phyloP scores from a whole-genome alignment of 352 stramenopile genomes.

The Globisporangium spinosum region DNA sequence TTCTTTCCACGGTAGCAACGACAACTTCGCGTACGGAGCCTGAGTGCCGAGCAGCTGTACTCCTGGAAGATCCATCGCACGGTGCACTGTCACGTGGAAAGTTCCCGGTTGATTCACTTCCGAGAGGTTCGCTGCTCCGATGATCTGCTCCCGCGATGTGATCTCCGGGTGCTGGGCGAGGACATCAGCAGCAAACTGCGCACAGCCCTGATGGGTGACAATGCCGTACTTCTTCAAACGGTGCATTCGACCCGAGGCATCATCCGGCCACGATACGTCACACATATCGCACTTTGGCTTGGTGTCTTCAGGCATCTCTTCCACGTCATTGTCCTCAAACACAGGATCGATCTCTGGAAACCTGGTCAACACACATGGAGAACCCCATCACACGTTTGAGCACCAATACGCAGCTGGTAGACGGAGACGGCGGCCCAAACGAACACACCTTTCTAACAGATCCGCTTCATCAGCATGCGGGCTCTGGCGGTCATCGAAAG shows the following conservation, averaged over 20 bases:
- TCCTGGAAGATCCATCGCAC: constrained; percentile 66
- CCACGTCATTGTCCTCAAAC: constrained; percentile 58
- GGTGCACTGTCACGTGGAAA: constrained; percentile 73
- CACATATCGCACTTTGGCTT: constrained; percentile 67
- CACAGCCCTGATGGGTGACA: constrained; percentile 67
- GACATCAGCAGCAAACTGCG: constrained; percentile 72
- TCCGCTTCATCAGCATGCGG: constrained; percentile 40
- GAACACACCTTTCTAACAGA: constrained; percentile 34
- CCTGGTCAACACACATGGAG: constrained; percentile 4
- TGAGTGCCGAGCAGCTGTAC: constrained; percentile 62
- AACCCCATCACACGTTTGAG: not conserved
- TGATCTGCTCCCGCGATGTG: constrained; percentile 45
- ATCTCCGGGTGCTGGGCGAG: constrained; percentile 57
- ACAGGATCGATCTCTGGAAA: constrained; percentile 67
- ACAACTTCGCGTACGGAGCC: constrained; percentile 69
- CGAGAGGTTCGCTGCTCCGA: constrained; percentile 40
- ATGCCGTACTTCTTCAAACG: constrained; percentile 44
- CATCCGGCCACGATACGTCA: constrained; percentile 80
- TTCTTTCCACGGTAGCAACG: constrained; percentile 82
- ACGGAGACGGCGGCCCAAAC: not conserved
- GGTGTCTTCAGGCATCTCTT: constrained; percentile 35
- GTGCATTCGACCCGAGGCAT: constrained; percentile 52
- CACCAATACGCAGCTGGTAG: not conserved
- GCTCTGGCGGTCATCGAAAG: constrained; percentile 56
- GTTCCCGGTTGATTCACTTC: constrained; percentile 65